Conservation (phyloP, 2,329 filamentous ascomycete species). For the Gliomastix tumulicola region DNA sequence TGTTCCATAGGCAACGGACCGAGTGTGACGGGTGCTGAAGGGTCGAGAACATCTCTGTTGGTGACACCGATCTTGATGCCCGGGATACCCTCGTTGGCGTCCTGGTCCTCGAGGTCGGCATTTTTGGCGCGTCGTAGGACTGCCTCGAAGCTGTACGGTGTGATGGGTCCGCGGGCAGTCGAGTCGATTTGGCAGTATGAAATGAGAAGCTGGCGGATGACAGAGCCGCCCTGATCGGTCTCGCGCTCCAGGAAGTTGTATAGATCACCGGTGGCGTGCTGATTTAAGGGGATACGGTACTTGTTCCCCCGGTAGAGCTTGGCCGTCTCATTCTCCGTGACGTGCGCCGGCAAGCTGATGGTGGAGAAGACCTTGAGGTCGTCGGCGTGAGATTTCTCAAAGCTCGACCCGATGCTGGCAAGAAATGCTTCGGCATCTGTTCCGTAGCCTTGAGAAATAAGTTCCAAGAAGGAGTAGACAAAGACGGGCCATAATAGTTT, state of each 20-base stretch:
- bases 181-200: conserved; percentile 51
- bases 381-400: conserved; percentile 72
- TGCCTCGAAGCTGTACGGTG: conserved; percentile 56
- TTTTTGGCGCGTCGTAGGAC: conserved; percentile 51
- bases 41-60: conserved; percentile 53
- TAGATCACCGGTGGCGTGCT: conserved; percentile 72
- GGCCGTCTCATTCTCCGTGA: conserved; percentile 68
- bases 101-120: conserved; percentile 54
- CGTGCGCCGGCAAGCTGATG: conserved; percentile 70
- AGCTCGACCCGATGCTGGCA: conserved; percentile 56
- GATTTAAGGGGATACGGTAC: conserved; percentile 85
- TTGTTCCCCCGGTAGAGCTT: conserved; percentile 80
- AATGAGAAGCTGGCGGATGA: conserved; percentile 69
- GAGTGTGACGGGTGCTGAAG: conserved; percentile 58
- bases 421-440: conserved; percentile 72
- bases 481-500: conserved; percentile 91
- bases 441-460: conserved; percentile 65
- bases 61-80: conserved; percentile 55
- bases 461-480: conserved; percentile 82
- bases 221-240: conserved; percentile 68
- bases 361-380: conserved; percentile 71
- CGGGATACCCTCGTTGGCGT: conserved; percentile 58
- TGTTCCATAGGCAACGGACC: conserved; percentile 78
- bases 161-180: conserved; percentile 54
- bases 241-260: conserved; percentile 89